These are phyloP conservation scores for Macrolepiota dolichaula DNA, from an alignment of 768 basidiomycete species.

Conservation along the genomic window DNA sequence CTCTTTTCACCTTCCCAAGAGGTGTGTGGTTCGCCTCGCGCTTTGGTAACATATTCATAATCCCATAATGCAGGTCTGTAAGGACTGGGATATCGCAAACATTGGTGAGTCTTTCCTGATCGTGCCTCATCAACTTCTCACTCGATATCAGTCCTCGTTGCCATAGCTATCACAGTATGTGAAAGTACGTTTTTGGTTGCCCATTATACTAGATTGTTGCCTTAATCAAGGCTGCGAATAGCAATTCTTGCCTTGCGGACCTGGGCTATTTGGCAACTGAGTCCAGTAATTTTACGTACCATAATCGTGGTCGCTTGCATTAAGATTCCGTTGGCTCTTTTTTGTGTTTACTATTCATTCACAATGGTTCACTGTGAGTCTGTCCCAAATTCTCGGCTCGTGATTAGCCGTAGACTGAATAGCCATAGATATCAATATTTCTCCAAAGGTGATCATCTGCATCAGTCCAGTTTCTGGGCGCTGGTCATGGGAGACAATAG, in stretches of 20 bases:
- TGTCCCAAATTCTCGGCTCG: no score
- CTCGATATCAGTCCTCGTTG: neutral
- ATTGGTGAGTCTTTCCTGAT: neutral
- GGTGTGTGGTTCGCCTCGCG: neutral
- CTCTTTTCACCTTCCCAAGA: neutral
- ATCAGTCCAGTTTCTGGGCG: neutral
- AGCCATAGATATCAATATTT: neutral
- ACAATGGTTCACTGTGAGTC: neutral
- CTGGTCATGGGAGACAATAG: neutral
- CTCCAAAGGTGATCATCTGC: neutral
- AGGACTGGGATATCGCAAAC: neutral
- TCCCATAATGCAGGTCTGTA: neutral
- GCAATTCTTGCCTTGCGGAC: neutral
- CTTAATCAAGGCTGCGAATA: neutral
- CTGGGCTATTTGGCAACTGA: neutral
- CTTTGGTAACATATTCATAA: neutral
- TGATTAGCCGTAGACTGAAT: no score
- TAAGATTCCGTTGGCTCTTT: neutral
- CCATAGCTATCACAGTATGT: neutral
- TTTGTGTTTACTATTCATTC: neutral
- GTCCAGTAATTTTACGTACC: neutral
- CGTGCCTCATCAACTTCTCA: neutral
- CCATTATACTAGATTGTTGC: neutral
- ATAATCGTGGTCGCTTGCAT: neutral
- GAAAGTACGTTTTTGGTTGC: neutral